A percentile compares a stretch with the other conserved stretches of the same genome.
Evolutionary conservation across 306 rosid genomes (phyloP).

Genomic region (Medicago ruthenica): DNA sequence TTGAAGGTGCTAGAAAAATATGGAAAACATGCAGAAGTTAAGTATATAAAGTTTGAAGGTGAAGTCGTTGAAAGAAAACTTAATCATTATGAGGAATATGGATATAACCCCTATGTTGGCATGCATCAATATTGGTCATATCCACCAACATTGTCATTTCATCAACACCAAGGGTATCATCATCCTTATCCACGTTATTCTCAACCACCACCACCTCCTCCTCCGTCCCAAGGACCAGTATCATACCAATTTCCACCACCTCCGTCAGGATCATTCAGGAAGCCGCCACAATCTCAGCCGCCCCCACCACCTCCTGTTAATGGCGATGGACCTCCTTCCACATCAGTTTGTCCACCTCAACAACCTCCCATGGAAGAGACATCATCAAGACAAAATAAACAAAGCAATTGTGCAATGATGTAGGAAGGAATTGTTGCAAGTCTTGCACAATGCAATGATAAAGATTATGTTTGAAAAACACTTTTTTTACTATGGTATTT

Average conservation of each 20-base stretch:
- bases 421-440: conserved; percentile 14
- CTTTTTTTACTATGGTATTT: neutral
- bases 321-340: conserved; percentile 11
- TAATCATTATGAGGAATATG: conserved; percentile 31
- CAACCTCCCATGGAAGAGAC: neutral
- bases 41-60: conserved; percentile 51
- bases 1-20: conserved; percentile 41
- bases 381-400: neutral
- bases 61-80: conserved; percentile 37
- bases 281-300: neutral
- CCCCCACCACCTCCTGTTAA: conserved; percentile 21
- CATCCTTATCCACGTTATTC: neutral
- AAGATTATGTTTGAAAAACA: neutral
- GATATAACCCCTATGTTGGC: conserved; percentile 26
- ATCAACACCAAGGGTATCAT: conserved; percentile 30
- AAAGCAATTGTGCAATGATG: conserved; percentile 32
- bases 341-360: neutral
- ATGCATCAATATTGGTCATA: neutral
- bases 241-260: neutral
- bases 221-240: neutral
- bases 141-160: conserved; percentile 29
- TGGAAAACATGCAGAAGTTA: conserved; percentile 52
- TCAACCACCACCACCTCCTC: neutral
- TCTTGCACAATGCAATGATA: neutral
- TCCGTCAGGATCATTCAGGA: neutral